phyloP scores from a whole-genome alignment of 2,329 filamentous ascomycete species.

The Penicillium paneum region DNA sequence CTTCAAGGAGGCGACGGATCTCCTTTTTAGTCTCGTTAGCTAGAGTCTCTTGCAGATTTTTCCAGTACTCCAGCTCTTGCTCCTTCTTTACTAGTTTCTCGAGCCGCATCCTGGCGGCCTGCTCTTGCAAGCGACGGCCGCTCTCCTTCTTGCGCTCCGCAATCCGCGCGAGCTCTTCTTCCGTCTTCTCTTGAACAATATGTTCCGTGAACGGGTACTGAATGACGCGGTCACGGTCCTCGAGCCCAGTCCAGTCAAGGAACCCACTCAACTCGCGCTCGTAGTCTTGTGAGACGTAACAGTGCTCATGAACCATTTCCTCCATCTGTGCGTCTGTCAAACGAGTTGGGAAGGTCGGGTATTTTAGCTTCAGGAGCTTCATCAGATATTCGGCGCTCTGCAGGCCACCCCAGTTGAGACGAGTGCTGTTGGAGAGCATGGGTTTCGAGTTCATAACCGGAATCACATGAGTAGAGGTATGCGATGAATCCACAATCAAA shows the following conservation, averaged over 20 bases:
- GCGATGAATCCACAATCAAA: constrained; percentile 84
- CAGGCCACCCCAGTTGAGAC: constrained; percentile 91
- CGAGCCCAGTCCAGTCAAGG: constrained; percentile 86
- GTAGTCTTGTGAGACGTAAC: constrained; percentile 83
- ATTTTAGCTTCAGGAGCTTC: constrained; percentile 86
- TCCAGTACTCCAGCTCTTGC: constrained; percentile 91
- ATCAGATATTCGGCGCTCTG: constrained; percentile 88
- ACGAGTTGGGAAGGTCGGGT: constrained; percentile 82
- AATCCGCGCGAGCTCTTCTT: constrained; percentile 85
- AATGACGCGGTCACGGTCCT: constrained; percentile 82
- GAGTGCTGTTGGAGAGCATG: constrained; percentile 76
- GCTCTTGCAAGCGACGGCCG: constrained; percentile 84
- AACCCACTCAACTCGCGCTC: constrained; percentile 71
- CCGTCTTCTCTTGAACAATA: constrained; percentile 82
- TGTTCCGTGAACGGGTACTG: constrained; percentile 95
- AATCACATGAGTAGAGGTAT: constrained; percentile 92
- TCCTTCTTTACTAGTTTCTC: constrained; percentile 96
- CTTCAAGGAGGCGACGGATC: constrained; percentile 76
- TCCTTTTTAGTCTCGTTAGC: constrained; percentile 85
- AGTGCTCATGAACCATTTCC: constrained; percentile 80
- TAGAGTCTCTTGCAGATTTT: constrained; percentile 71
- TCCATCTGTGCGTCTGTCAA: constrained; percentile 84
- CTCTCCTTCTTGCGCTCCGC: constrained; percentile 95
- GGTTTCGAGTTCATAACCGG: constrained; percentile 86
- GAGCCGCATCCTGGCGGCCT: constrained; percentile 94